These are phyloP conservation scores for Pseudonitzschia delicatissima DNA, from an alignment of 108 stramenopile species.

Conservation along the genomic window DNA sequence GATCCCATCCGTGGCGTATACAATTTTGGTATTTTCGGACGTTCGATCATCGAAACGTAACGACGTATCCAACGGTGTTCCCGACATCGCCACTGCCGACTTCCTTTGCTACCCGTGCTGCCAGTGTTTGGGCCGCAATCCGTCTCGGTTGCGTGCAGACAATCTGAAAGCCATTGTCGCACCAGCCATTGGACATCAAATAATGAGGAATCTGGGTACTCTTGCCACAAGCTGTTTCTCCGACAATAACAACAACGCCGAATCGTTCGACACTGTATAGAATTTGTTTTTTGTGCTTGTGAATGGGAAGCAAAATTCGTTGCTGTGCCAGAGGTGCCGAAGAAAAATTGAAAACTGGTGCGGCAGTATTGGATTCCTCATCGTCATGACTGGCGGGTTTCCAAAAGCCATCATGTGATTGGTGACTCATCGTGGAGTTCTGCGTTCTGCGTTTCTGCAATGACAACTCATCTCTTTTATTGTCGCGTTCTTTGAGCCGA, in stretches of 20 bases:
- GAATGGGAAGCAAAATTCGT: conserved; percentile 73
- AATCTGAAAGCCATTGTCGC: conserved; percentile 63
- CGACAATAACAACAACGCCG: conserved; percentile 86
- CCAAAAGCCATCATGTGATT: conserved; percentile 10
- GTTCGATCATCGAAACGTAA: conserved; percentile 75
- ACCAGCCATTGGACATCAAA: conserved; percentile 86
- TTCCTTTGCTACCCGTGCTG: conserved; percentile 79
- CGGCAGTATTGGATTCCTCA: neutral
- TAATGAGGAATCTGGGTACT: conserved; percentile 94
- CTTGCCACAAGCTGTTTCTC: conserved; percentile 93
- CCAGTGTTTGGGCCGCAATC: conserved; percentile 86
- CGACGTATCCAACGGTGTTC: conserved; percentile 66
- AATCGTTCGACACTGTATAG: conserved; percentile 70
- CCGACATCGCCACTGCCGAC: conserved; percentile 41
- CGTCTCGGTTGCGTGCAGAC: conserved; percentile 91
- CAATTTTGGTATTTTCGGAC: conserved; percentile 58
- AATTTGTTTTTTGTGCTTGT: conserved; percentile 75
- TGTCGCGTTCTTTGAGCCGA: too few relatives aligned
- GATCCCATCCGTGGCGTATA: conserved; percentile 90
- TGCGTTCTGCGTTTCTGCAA: too few relatives aligned
- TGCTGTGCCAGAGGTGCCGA: conserved; percentile 49
- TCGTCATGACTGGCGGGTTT: conserved; percentile 1
- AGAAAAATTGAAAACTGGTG: conserved; percentile 34
- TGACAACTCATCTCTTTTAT: too few relatives aligned
- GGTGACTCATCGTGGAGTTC: too few relatives aligned